Evolutionary conservation across 768 basidiomycete genomes (phyloP).

Genomic region (Termitomyces sp.): DNA sequence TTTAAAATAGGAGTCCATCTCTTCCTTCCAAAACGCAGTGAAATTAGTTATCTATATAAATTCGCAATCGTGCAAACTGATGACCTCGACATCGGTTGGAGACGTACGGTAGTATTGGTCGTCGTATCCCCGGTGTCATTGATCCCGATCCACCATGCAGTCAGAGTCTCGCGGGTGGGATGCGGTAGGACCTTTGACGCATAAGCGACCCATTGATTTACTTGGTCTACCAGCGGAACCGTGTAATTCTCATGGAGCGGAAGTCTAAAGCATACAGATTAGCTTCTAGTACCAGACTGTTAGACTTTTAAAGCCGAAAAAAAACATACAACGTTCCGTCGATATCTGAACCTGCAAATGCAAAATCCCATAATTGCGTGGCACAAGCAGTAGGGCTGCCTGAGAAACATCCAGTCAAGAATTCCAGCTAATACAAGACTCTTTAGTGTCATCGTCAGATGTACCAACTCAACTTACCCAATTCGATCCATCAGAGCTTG

Average conservation of each 20-base stretch:
- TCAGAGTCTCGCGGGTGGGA: constrained; percentile 34
- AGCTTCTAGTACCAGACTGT: background rate
- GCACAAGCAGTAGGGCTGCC: constrained; percentile 37
- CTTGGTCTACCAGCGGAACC: constrained; percentile 40
- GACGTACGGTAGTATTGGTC: constrained; percentile 28
- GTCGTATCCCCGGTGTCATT: constrained; percentile 51
- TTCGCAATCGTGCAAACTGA: background rate
- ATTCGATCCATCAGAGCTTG: constrained; percentile 1
- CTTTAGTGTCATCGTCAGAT: background rate
- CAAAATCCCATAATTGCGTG: constrained; percentile 49
- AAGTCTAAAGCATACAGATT: background rate
- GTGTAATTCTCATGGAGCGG: constrained; percentile 37
- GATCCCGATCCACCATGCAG: constrained; percentile 55
- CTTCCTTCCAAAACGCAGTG: constrained; percentile 40
- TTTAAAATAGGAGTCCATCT: constrained; percentile 43
- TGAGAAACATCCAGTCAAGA: constrained; percentile 43
- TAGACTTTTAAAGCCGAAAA: background rate
- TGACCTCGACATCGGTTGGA: background rate
- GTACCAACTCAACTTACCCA: background rate
- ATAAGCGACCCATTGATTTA: constrained; percentile 41
- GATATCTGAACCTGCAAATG: constrained; percentile 49
- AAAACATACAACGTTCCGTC: constrained; percentile 26
- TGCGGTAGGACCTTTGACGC: constrained; percentile 40
- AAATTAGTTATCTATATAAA: constrained; percentile 38
- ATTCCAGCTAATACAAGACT: constrained; percentile 34